Evolutionary conservation across 208 protist genomes (phyloP), one percentile per base, ranked within the genome.

Genomic region (Trypanosoma scelopori): DNA sequence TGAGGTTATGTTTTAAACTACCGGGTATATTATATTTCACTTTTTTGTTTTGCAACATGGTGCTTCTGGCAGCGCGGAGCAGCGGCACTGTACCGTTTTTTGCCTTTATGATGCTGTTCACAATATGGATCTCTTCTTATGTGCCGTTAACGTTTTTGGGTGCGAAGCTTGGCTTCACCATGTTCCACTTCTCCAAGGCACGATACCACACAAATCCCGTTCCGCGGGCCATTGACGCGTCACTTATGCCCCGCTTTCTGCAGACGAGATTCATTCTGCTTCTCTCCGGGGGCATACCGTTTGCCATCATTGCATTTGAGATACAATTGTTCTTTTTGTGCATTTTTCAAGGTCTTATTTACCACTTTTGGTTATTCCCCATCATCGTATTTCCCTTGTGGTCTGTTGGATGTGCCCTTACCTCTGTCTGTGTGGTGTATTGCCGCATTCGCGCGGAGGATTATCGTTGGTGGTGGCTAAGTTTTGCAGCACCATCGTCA

Each of bases 291-390:
- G 71, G 98, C 5, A 75, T 98, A n/a, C 96, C 97, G 25, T 98
- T 98, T 76, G 93, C 86, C 39, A 93, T 92, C 11, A 82, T 95
- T 16, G 98, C 98, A 51, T 95, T 98, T 68, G 95, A 98, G 81
- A 74, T 98, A 18, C 94, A 86, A 67, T 98, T 98, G 69, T 96
- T 98, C 59, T 55, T 98, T 32, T 81, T 74, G 6, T 87, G 79
- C 5, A 37, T 98, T 22, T 81, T 69, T 61, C 43, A 78, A 41
- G 70, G 96, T 51, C 61, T 74, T 56, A 79, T 96, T 48, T 98
- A 98, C 79, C 97, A 97, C 76, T 79, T 98, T 37, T 98, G 97
- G 56, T 86, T 91, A 25, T 98, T 98, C 75, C 79, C 98, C 11
- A 85, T 91, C 27, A 41, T 98, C 23, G 94, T 98, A 11, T 97